Evolutionary conservation across 2,329 filamentous ascomycete genomes (phyloP).

Genomic region (Huntiella moniliformis): DNA sequence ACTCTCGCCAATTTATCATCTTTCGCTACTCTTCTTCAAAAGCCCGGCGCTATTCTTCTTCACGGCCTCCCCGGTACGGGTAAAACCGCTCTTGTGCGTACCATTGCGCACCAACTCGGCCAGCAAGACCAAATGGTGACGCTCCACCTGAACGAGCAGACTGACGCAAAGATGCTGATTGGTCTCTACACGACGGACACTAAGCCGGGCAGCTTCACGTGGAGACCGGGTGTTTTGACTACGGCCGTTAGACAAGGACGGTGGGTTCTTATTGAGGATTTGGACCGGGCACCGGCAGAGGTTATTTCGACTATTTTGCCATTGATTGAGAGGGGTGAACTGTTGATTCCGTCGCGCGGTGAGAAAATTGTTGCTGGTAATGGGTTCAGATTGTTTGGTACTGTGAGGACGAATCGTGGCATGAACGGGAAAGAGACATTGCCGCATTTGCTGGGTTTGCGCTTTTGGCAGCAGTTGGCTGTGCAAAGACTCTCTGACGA

Average conservation of each 20-base stretch:
- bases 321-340: slow-evolving; percentile 77
- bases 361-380: slow-evolving; percentile 67
- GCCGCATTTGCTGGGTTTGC: slow-evolving; percentile 60
- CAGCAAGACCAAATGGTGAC: slow-evolving; percentile 75
- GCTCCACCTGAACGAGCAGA: slow-evolving; percentile 92
- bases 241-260: slow-evolving; percentile 84
- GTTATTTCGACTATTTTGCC: slow-evolving; percentile 85
- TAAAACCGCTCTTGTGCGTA: slow-evolving; percentile 72
- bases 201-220: slow-evolving; percentile 74
- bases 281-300: slow-evolving; percentile 86
- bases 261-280: slow-evolving; percentile 94
- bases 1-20: slow-evolving; percentile 51
- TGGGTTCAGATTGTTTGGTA: slow-evolving; percentile 82
- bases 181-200: slow-evolving; percentile 84
- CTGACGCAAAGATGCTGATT: slow-evolving; percentile 88
- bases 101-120: slow-evolving; percentile 62
- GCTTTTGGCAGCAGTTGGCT: slow-evolving; percentile 68
- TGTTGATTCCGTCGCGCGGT: slow-evolving; percentile 74
- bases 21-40: slow-evolving; percentile 49
- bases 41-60: slow-evolving; percentile 54
- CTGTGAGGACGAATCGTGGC: slow-evolving; percentile 59
- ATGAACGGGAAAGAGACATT: slow-evolving; percentile 46
- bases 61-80: slow-evolving; percentile 71
- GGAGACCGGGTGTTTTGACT: slow-evolving; percentile 82
- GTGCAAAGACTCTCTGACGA: slow-evolving; percentile 44